A percentile compares a stretch with the other conserved stretches of the same genome.
Conservation (phyloP, 495 filamentous ascomycete species). For the Xylaria bambusicola region DNA sequence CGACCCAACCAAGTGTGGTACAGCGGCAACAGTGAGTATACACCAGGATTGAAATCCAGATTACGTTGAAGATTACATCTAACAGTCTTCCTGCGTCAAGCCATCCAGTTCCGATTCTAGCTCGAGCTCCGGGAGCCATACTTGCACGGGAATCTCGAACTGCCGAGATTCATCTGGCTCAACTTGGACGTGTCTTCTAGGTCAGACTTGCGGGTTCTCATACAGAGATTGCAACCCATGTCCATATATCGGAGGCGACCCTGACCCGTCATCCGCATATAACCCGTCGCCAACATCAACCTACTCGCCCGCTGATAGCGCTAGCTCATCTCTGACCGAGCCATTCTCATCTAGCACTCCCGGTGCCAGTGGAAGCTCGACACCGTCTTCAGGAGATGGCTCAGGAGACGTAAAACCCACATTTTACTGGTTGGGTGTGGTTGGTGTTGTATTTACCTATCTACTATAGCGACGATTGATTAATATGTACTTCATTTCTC, state of each 20-base stretch:
- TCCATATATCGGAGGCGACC: not conserved
- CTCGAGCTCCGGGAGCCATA: slow-evolving; percentile 1
- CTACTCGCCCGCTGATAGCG: not conserved
- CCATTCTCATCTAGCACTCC: not conserved
- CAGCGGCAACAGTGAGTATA: not conserved
- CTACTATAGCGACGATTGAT: no score
- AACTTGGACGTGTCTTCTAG: slow-evolving; percentile 4
- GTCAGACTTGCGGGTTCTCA: not conserved
- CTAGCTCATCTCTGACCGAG: not conserved
- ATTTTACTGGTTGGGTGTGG: not conserved
- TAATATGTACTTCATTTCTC: no score
- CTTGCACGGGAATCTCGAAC: not conserved
- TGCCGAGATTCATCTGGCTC: slow-evolving; percentile 5
- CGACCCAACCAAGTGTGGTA: slow-evolving; percentile 3
- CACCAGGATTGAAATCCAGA: not conserved
- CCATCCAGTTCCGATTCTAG: not conserved
- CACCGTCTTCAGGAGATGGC: not conserved
- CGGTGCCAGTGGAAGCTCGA: no score
- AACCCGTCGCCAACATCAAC: not conserved
- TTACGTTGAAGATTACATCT: not conserved
- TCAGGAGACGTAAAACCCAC: not conserved
- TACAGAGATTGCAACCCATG: slow-evolving; percentile 6
- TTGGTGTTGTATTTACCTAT: not conserved
- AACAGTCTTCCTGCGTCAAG: not conserved
- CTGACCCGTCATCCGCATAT: not conserved